Base-by-base conservation (phyloP, 2,329 filamentous ascomycete genomes). In the Pyrenophora seminiperda region DNA sequence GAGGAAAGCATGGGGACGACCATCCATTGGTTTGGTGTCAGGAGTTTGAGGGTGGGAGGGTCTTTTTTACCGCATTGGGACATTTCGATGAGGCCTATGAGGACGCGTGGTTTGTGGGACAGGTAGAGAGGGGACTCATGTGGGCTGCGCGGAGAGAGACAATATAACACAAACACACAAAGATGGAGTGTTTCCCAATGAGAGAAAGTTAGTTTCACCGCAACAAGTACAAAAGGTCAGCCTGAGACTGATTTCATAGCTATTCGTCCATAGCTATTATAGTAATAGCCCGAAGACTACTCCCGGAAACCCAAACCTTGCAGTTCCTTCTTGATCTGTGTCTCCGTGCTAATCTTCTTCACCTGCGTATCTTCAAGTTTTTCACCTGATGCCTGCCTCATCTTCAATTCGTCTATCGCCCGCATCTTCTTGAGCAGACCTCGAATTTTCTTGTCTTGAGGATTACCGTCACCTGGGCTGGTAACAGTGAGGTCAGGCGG, bases 281-380 rank as follows among this genome's bases (percentile, higher is more conserved):
- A 19, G 11, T 19, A 20, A 15, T 36, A n/a, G 24, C 10, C 24
- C 13, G 24, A 10, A 6, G 6, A 17, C 59, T 66, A 68, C 31
- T 62, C 64, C 19, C 46, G 58, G 49, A 69, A 73, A 5, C 81
- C 82, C 58, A 92, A 71, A 6, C 73, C 77, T 38, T 88, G 83
- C 52, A 99, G 78, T 77, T 99, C 94, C 76, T 88, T 90, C 55
- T 92, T 81, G 50, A 99, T 93, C 13, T 83, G 76, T 40, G 86
- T 79, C 78, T 97, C 96, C 17, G 91, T 97, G 47, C 85, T 83
- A 65, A 99, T 99, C 83, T 99, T 99, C 82, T 96, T 95, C 75
- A 99, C 86, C 78, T 99, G 94, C 24, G 94, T 99, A 69, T 97
- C 93, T 77, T 99, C 94, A 53, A 99, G 79, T 81, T 97, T 97